Conservation (phyloP, 495 filamentous ascomycete genomes). For the Neurospora sp. region DNA sequence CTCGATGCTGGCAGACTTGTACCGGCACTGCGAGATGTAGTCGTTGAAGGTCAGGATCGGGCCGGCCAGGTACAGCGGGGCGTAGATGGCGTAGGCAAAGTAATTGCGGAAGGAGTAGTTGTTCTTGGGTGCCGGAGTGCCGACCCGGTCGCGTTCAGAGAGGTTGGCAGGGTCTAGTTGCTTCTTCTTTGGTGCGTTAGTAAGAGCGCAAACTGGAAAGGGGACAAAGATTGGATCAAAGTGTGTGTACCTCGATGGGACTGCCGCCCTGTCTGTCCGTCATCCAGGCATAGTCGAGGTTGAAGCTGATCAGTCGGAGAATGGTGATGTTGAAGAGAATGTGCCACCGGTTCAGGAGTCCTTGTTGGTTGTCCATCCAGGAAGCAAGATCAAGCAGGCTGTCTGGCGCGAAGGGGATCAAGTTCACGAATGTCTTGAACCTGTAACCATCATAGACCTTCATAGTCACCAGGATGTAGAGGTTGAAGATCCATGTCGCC, state of each 20-base stretch:
- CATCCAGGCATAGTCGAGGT: conserved; percentile 95
- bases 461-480: conserved; percentile 78
- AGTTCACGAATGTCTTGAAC: conserved; percentile 48
- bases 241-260: conserved; percentile 67
- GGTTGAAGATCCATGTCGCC: conserved; percentile 92
- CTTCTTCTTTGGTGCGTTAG: conserved; percentile 90
- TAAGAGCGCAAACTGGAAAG: conserved; percentile 4
- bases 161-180: conserved; percentile 77
- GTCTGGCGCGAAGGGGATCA: conserved; percentile 33
- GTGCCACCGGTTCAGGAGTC: conserved; percentile 81
- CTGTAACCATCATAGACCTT: conserved; percentile 74
- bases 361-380: conserved; percentile 66
- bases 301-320: conserved; percentile 88
- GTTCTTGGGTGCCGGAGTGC: conserved; percentile 54
- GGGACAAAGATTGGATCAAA: background rate
- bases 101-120: conserved; percentile 80
- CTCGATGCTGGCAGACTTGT: conserved; percentile 58
- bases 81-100: conserved; percentile 78
- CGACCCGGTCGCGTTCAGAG: conserved; percentile 78
- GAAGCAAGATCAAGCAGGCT: conserved; percentile 45
- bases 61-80: conserved; percentile 84
- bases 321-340: conserved; percentile 96
- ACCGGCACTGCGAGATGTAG: conserved; percentile 75
- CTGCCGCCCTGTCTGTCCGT: conserved; percentile 52
- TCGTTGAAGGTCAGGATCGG: conserved; percentile 98